Evolutionary conservation across 306 rosid genomes (phyloP), one percentile per base, ranked within the genome.

Genomic region (Citrullus amarus): DNA sequence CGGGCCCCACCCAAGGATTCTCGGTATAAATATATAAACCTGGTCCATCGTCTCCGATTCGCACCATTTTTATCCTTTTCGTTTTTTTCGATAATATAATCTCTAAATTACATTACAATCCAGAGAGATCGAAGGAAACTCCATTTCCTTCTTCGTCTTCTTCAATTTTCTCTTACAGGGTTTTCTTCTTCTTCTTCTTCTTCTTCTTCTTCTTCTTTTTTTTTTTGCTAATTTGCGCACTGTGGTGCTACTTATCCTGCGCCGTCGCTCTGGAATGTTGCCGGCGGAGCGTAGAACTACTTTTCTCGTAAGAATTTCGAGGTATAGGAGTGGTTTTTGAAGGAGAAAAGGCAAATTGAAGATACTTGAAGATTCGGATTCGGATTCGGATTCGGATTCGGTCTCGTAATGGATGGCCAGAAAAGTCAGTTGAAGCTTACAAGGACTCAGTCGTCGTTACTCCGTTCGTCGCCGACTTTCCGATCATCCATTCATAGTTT

Each of bases 401-500:
- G 20, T 12, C 38, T 36, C 18, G 59, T 32, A 68, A 79, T 92
- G 97, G 97, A 96, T 79, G 82, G 91, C 51, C 95, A 84, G 83
- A 90, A 85, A 85, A 87, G 93, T 67, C 93, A 84, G 77, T 75
- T 88, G 61, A 92, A 91, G 90, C 97, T 96, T n/a, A 88, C 97
- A 22, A 79, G 99, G 65, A 96, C 92, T 59, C 93, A 92, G 53
- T 96, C 99, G 13, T 92, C 97, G 9, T 90, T 96, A 10, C 98
- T 92, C 22, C 92, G 92, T 28, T 90, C 96, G 2, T 92, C 99
- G 4, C 91, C 97, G 16, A 91, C 97, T 69, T 86, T 95, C 81
- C 96, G 99, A 82, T 92, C 98, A 43, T 96, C 99, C 76, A 77
- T 92, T 80, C 98, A 92, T 57, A 92, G 95, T 79, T 93, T 94